Base-by-base conservation (phyloP, 2,329 filamentous ascomycete species). In the Hortaea sp. region DNA sequence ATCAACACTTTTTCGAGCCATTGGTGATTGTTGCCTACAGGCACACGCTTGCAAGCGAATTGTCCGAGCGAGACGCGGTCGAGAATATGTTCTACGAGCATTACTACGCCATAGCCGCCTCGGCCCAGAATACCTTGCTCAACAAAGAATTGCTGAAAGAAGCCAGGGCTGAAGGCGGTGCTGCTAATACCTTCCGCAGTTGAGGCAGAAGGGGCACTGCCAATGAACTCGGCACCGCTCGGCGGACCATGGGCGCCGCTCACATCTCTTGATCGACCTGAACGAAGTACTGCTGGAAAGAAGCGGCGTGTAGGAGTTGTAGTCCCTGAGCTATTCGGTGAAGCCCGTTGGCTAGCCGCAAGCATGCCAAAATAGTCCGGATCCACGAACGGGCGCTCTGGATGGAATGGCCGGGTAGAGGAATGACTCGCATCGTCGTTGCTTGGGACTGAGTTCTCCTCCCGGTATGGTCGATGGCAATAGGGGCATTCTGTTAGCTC, bases 291-390 rank as follows among this genome's bases (percentile, higher is more conserved):
- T 35, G 57, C 44, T 70, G 2, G 74, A 62, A 32, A 75, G 69
- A 47, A 66, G 58, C 45, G 68, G 67, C 41, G 62, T 59, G 61
- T 64, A 70, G 57, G 57, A 9, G 58, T 58, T 4, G 54, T 50
- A 12, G 47, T 39, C 7, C 52, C 47, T 66, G 58, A 81, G 41
- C 59, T 69, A 45, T 73, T 74, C 43, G 70, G 67, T 13, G 61
- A 58, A 20, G 54, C 52, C 29, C 57, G 35, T 31, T 55, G 60
- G 54, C 75, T 81, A 43, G 75, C 68, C 39, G 79, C 84, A 37
- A 98, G 81, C 84, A 97, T 89, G 59, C 87, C 87, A 67, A 98
- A 98, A 71, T 98, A 98, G 43, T 88, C 81, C 2, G 89, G 89
- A 59, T 89, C 84, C 56, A 95, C 85, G 62, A 89, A 97, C 47